Base-by-base conservation (phyloP, 1,284 basidiomycete genomes). In the Earliella scabrosa region DNA sequence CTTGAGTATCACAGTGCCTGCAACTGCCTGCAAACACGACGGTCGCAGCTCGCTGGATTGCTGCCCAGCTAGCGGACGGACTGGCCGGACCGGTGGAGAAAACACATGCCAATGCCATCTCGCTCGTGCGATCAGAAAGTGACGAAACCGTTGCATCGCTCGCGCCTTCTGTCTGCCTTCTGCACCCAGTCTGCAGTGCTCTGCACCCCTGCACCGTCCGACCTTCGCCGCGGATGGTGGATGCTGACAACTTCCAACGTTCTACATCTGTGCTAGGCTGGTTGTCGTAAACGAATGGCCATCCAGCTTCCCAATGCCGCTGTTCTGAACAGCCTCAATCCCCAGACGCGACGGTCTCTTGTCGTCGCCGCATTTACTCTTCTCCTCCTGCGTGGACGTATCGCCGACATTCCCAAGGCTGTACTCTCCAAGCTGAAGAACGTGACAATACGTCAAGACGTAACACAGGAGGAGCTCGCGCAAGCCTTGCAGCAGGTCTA, bases 401-500 rank as follows among this genome's bases (percentile, higher is more conserved):
- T 83, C 0, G 39, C 46, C 9, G 43, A 47, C 27, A 46, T 57
- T 4, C 63, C 65, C 32, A 56, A 45, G 24, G 16, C 39, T 2
- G 46, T 45, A 0, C 50, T 78, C 23, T 63, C 71, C 1, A 61
- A 73, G 36, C 72, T 77, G 24, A 67, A 64, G 51, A 68, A 69
- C 47, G 66, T 68, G 21, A 39, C 73, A 1, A 47, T 54, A 13
- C 67, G 59, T 36, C 65, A 68, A 41, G 58, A 54, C 47, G 59
- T 78, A 16, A 72, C 76, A 3, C 68, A 75, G 23, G 75, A 80
- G 41, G 79, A 85, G 52, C 71, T 85, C 4, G 65, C 71, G 11
- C 66, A 75, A 43, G 80, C 81, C 0, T 63, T 85, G 36, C 84
- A 87, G 68, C 79, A 83, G 63, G 72, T 86, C 3, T 87, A 87